Base-by-base conservation (phyloP, 2,329 filamentous ascomycete species). In the Emergomyces pasteurianus region DNA sequence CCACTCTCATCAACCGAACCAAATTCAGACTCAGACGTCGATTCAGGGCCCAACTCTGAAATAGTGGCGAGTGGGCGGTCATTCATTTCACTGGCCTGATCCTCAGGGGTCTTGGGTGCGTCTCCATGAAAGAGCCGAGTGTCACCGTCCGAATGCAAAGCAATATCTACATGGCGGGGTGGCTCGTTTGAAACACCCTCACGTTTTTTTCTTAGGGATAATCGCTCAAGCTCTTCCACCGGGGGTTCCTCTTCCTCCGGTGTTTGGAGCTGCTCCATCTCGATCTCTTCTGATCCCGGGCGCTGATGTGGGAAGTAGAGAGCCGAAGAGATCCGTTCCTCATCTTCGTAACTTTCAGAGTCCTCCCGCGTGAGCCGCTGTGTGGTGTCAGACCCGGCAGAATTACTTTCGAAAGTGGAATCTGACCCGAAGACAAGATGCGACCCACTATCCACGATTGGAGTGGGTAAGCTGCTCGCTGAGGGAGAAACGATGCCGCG, bases 301-400 rank as follows among this genome's bases (percentile, higher is more conserved):
- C 81, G 79, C 65, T 83, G 80, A 72, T 86, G 84, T 28, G 84
- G 84, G 64, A 83, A 85, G 69, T 86, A 86, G 40, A 84, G 75
- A 14, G 84, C 84, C 34, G 83, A 86, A 0, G 83, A 84, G 46
- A 86, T 86, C 63, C 85, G 83, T 68, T 86, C 84, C 60, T 78
- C 77, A 61, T 84, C 82, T 5, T 83, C 83, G 40, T 80, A 81
- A 18, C 58, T 53, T 59, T 63, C 63, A 28, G 59, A 61, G 16
- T 58, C 60, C 46, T 61, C 55, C 23, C 60, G 38, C 43, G 16
- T 53, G 28, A 54, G 21, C 28, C 34, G 31, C 55, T 60, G 46
- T 10, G 58, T 59, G 16, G 47, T 34, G 34, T 54, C 58, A 36
- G 58, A 59, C 21, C n/a, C 58, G 0, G 54, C 38, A 12, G 61